These are phyloP conservation scores for Ramichloridium luteum DNA, from an alignment of 2,329 filamentous ascomycete genomes.

Conservation along the genomic window DNA sequence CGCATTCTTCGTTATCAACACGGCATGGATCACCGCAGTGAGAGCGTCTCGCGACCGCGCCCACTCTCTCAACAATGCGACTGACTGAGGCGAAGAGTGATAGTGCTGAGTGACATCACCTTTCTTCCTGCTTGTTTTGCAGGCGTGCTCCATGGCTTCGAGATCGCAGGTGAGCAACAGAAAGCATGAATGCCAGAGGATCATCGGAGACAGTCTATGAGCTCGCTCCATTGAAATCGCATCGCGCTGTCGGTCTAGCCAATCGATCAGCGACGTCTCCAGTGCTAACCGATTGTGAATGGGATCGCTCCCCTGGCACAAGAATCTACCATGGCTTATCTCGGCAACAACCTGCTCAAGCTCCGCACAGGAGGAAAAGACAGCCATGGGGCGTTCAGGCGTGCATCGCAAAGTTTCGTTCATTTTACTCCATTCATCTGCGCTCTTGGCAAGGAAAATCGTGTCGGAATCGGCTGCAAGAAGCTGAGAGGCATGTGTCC, in stretches of 20 bases:
- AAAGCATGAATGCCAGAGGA: slow-evolving; percentile 7
- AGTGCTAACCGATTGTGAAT: not conserved
- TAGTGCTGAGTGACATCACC: not conserved
- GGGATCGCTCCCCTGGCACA: not conserved
- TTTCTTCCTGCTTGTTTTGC: not conserved
- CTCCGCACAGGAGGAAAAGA: slow-evolving; percentile 2
- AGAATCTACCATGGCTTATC: slow-evolving; percentile 3
- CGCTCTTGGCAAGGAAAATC: slow-evolving; percentile 3
- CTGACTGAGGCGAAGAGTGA: too few species aligned
- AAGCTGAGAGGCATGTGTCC: not conserved
- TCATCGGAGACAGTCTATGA: slow-evolving; percentile 2
- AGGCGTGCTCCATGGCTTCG: slow-evolving; percentile 3
- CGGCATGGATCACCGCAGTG: slow-evolving; percentile 1
- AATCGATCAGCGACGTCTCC: not conserved
- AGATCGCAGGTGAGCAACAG: slow-evolving; percentile 5
- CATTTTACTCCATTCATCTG: slow-evolving; percentile 3
- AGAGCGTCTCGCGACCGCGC: not conserved
- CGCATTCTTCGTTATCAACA: slow-evolving; percentile 1
- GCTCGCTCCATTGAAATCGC: not conserved
- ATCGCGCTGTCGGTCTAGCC: not conserved
- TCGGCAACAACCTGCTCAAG: slow-evolving; percentile 3
- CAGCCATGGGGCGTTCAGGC: not conserved
- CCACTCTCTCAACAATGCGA: too few species aligned
- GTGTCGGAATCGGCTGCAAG: slow-evolving; percentile 1
- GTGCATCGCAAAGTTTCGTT: not conserved